Conservation (phyloP, 2,329 filamentous ascomycete genomes). For the Exophiala aquamarina region DNA sequence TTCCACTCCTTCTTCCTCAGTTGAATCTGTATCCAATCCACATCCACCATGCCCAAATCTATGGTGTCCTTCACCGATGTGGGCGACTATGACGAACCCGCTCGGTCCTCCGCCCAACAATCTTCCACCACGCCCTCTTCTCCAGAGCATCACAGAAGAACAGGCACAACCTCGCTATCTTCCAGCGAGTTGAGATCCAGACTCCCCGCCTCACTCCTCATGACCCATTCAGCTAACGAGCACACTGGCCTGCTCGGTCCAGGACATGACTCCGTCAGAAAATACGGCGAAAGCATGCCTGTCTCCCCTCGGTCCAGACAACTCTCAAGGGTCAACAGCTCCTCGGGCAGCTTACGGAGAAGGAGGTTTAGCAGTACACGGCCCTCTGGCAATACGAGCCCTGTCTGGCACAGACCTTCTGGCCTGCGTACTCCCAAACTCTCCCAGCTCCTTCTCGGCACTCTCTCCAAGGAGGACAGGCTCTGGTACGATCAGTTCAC, state of each 20-base stretch:
- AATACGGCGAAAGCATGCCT: constrained; percentile 14
- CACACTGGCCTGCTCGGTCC: constrained; percentile 19
- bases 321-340: constrained; percentile 26
- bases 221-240: constrained; percentile 16
- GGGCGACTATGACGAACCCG: constrained; percentile 12
- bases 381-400: constrained; percentile 17
- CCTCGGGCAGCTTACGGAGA: constrained; percentile 20
- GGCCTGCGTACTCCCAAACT: constrained; percentile 27
- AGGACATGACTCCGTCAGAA: constrained; percentile 6
- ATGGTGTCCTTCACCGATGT: constrained; percentile 21
- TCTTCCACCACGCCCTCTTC: constrained; percentile 10
- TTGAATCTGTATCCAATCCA: background rate
- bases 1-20: background rate
- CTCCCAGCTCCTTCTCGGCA: constrained; percentile 50
- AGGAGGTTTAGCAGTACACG: constrained; percentile 13
- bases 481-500: constrained; percentile 99
- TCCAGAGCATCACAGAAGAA: constrained; percentile 8
- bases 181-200: constrained; percentile 13
- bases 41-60: constrained; percentile 21
- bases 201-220: constrained; percentile 16
- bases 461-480: constrained; percentile 74
- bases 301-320: constrained; percentile 15
- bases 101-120: constrained; percentile 1
- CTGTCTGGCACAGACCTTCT: constrained; percentile 20
- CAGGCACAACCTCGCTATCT: constrained; percentile 9